phyloP scores from a whole-genome alignment of 352 stramenopile species.

The Phytophthora capsici region DNA sequence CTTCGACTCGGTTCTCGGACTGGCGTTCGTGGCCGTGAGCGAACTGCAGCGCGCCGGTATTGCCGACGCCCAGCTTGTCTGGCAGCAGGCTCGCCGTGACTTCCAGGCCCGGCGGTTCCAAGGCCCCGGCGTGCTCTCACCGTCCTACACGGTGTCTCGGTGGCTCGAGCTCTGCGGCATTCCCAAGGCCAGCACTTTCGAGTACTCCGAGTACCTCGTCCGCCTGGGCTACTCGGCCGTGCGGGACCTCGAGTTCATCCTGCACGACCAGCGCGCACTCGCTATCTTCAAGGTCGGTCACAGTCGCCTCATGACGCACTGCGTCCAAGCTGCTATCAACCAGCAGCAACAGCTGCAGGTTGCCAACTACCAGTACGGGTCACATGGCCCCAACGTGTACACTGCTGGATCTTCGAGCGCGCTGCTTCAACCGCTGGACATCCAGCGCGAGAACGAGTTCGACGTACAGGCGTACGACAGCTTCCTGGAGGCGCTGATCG shows the following conservation, averaged over 20 bases:
- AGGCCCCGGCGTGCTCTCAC: conserved; percentile 42
- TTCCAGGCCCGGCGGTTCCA: conserved; percentile 50
- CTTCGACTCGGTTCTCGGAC: conserved; percentile 63
- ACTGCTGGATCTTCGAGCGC: conserved; percentile 47
- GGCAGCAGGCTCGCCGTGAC: conserved; percentile 51
- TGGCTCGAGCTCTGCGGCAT: conserved; percentile 70
- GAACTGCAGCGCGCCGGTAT: conserved; percentile 61
- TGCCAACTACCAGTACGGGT: conserved; percentile 39
- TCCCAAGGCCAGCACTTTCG: conserved; percentile 44
- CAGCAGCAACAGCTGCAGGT: conserved; percentile 35
- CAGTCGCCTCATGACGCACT: conserved; percentile 53
- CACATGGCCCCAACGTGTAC: conserved; percentile 36
- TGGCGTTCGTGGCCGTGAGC: conserved; percentile 55
- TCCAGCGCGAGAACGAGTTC: conserved; percentile 60
- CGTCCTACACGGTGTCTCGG: conserved; percentile 57
- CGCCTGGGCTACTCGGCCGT: conserved; percentile 66
- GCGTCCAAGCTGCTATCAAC: conserved; percentile 38
- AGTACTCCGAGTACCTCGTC: conserved; percentile 67
- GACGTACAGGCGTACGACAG: conserved; percentile 59
- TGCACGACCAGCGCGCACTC: conserved; percentile 57
- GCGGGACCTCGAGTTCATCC: conserved; percentile 64
- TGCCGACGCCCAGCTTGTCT: conserved; percentile 56
- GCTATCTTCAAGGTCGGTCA: conserved; percentile 54
- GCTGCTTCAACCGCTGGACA: conserved; percentile 57
- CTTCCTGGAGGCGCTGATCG: conserved; percentile 64